A percentile compares a stretch with the other conserved stretches of the same genome.
Evolutionary conservation across 148 eudicot species (phyloP).

Genomic region (Fagopyrum esculentum): DNA sequence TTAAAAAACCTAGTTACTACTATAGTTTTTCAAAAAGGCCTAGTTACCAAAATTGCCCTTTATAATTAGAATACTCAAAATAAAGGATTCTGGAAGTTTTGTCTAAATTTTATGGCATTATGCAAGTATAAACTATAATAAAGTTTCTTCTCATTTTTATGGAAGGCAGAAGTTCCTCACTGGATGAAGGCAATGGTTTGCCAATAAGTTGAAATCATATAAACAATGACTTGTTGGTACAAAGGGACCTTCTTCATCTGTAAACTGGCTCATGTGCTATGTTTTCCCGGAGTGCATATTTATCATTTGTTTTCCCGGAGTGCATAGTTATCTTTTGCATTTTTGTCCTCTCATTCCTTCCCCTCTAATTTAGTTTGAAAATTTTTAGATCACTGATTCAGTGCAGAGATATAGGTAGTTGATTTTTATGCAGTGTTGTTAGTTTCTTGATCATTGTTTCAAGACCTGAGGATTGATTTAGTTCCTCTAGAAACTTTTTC

Average conservation of each 20-base stretch:
- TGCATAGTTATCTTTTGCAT: not conserved
- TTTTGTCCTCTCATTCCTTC: not conserved
- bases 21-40: no score
- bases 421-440: not conserved
- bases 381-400: not conserved
- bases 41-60: not conserved
- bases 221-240: not conserved
- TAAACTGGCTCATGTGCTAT: not conserved
- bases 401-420: not conserved
- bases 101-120: not conserved
- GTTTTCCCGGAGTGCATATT: not conserved
- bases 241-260: conserved; percentile 1
- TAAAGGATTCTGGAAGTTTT: not conserved
- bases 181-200: not conserved
- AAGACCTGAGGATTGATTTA: not conserved
- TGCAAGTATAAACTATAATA: not conserved
- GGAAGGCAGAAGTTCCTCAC: not conserved
- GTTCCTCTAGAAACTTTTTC: not conserved
- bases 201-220: not conserved
- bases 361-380: not conserved
- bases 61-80: not conserved
- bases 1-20: no score
- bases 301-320: not conserved
- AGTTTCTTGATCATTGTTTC: not conserved
- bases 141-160: not conserved